Base-by-base conservation (phyloP, 352 stramenopile species). In the Phytophthora tentaculata region DNA sequence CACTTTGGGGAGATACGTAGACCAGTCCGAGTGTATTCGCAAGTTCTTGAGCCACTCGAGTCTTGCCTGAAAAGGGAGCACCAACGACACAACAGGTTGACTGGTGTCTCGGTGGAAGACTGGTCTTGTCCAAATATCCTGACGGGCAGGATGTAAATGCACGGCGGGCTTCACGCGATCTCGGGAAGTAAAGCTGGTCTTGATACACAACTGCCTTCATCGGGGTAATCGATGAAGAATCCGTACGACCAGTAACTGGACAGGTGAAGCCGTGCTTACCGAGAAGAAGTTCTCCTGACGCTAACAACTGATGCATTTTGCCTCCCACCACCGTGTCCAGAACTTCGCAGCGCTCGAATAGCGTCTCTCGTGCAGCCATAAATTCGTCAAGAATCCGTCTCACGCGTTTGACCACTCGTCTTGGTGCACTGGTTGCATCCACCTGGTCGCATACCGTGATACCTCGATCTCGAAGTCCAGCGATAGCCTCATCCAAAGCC, bases 181-280 rank as follows among this genome's bases (percentile, higher is more conserved):
- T 20, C 28, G 79, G 77, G 39, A 94, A 94, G 58, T 94, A 94
- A 35, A 91, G 49, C 3, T 87, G 77, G 4, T 72, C 61, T n/a
- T 80, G 79, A 50, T 88, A 79, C 7, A 80, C 39, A 2, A 91
- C 69, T 19, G 69, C 66, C 5, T 48, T 52, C 0, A 55, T 23
- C 2, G 47, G 57, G 0, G 6, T 22, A 26, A 44, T 17, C 41
- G 47, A 55, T 54, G 53, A 12, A 10, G 20, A 37, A 43, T 60
- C 61, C 9, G 57, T 64, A 16, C 47, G 50, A 16, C 69, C 69
- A 37, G 73, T 76, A 19, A 88, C 53, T 8, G 80, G 83, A 24
- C 83, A 91, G 0, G 49, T 39, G 16, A 76, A 55, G 20, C 73
- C 80, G 48, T 91, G 79, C 49, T 89, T 90, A 20, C 85, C 84